Conservation (phyloP, 202 grass and related monocot species). For the Carex sylvatica region DNA sequence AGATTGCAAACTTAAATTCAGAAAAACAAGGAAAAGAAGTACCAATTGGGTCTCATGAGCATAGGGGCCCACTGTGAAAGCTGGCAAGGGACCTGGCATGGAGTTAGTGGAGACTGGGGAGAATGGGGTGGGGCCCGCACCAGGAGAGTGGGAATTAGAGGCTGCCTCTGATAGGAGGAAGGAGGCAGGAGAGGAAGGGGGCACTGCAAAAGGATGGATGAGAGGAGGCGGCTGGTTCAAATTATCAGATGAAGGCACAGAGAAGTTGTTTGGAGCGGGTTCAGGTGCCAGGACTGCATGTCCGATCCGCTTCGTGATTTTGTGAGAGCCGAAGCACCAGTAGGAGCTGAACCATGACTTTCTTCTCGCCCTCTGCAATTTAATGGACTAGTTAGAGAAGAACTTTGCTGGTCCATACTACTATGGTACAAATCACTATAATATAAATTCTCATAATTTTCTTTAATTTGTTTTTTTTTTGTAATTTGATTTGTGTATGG, state of each 20-base stretch:
- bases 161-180: constrained; percentile 68
- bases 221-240: constrained; percentile 48
- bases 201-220: constrained; percentile 61
- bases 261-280: constrained; percentile 42
- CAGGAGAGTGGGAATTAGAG: constrained; percentile 63
- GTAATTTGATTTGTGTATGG: not conserved
- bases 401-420: not conserved
- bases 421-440: not conserved
- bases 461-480: not conserved
- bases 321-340: constrained; percentile 89
- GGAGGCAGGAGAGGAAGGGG: constrained; percentile 83
- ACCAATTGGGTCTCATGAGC: constrained; percentile 89
- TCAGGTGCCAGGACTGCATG: constrained; percentile 77
- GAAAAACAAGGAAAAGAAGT: not conserved
- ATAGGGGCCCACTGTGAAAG: constrained; percentile 85
- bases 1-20: not conserved
- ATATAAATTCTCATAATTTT: not conserved
- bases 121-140: constrained; percentile 44
- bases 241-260: constrained; percentile 49
- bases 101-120: constrained; percentile 59
- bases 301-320: constrained; percentile 58
- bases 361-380: constrained; percentile 88
- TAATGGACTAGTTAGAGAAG: not conserved
- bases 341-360: constrained; percentile 59
- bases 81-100: constrained; percentile 51